A percentile compares a stretch with the other conserved stretches of the same genome.
Evolutionary conservation across 257 asterid genomes (phyloP).

Genomic region (Primulina huaijiensis): DNA sequence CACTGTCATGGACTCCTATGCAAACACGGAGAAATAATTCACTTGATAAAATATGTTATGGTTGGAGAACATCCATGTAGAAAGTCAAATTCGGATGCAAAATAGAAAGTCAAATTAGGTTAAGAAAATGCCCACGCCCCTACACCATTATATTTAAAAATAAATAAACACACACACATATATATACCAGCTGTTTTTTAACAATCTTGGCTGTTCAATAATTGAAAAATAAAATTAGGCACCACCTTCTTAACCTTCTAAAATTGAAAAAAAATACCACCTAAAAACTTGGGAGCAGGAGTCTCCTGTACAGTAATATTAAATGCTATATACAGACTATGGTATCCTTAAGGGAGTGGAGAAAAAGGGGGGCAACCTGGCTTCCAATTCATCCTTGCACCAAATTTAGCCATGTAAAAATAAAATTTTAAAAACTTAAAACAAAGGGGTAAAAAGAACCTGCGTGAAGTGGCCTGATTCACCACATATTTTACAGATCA

Average conservation of each 20-base stretch:
- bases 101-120: background rate
- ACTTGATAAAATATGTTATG: conserved; percentile 2
- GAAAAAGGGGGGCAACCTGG: background rate
- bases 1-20: background rate
- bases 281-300: background rate
- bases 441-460: conserved; percentile 39
- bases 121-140: background rate
- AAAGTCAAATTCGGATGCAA: background rate
- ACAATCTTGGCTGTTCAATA: no score
- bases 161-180: no score
- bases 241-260: background rate
- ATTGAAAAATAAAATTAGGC: background rate
- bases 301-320: background rate
- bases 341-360: background rate
- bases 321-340: background rate
- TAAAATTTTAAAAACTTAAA: background rate
- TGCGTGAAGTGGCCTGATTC: conserved; percentile 98
- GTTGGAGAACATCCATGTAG: conserved; percentile 11
- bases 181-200: background rate
- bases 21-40: conserved; percentile 7
- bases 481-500: conserved; percentile 96
- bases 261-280: background rate
- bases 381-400: conserved; percentile 1
- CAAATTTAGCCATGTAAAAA: background rate
- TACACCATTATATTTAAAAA: background rate